Percentiles rank a stretch among this genome's conserved stretches.
Evolutionary conservation across 768 basidiomycete species (phyloP).

Genomic region (Russula ochroleuca): DNA sequence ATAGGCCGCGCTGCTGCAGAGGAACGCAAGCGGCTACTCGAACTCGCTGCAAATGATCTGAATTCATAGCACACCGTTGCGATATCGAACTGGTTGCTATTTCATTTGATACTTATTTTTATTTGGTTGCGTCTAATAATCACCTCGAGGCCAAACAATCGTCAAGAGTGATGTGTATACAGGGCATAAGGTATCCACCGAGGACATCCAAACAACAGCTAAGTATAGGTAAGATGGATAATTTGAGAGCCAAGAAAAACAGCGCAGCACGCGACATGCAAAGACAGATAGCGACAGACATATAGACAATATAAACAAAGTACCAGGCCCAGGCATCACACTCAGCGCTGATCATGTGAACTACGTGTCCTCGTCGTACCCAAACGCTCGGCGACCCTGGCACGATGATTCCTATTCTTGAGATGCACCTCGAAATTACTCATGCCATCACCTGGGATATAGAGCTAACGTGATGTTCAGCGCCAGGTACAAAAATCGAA

Average conservation of each 20-base stretch:
- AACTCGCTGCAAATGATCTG: constrained; percentile 11
- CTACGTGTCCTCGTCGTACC: constrained; percentile 19
- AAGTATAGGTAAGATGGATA: constrained; percentile 27
- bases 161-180: constrained; percentile 20
- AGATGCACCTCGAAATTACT: constrained; percentile 94
- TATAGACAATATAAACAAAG: constrained; percentile 27
- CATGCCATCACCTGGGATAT: constrained; percentile 27
- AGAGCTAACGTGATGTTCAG: constrained; percentile 15
- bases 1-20: constrained; percentile 19
- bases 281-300: constrained; percentile 26
- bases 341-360: constrained; percentile 24
- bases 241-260: constrained; percentile 23
- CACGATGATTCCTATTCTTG: constrained; percentile 76
- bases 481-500: background rate
- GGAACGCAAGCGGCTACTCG: constrained; percentile 25
- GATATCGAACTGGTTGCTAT: background rate
- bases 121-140: constrained; percentile 9
- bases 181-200: constrained; percentile 25
- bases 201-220: constrained; percentile 26
- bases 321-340: constrained; percentile 5
- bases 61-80: constrained; percentile 12
- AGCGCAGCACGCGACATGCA: constrained; percentile 18
- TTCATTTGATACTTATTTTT: constrained; percentile 3
- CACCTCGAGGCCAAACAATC: background rate
- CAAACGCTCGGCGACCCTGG: constrained; percentile 61